phyloP scores from a whole-genome alignment of 345 rosid species.

The Euphorbia lathyris region DNA sequence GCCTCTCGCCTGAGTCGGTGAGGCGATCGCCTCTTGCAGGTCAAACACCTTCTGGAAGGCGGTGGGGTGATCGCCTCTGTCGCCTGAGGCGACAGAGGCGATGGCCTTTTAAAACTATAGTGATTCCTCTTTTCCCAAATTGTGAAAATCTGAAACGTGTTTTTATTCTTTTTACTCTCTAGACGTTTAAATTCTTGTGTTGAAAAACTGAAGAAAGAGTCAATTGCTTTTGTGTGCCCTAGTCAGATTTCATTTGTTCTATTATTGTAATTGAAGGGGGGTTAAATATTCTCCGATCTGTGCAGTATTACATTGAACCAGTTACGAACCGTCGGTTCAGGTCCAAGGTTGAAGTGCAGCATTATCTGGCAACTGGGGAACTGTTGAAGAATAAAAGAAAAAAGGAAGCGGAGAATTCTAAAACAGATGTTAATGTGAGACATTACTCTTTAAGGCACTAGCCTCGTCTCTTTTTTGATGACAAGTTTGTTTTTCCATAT shows the following conservation, averaged over 20 bases:
- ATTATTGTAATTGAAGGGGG: background rate
- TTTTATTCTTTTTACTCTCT: background rate
- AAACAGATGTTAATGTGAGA: constrained; percentile 37
- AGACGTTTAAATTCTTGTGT: background rate
- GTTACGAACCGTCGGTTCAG: constrained; percentile 35
- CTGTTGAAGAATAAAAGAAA: constrained; percentile 22
- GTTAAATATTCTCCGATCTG: constrained; percentile 1
- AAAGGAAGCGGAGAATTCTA: constrained; percentile 27
- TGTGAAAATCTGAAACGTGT: background rate
- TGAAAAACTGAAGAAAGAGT: background rate
- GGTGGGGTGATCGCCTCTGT: too few species aligned
- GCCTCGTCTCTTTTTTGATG: background rate
- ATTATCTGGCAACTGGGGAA: constrained; percentile 50
- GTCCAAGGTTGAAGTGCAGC: constrained; percentile 47
- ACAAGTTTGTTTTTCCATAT: background rate
- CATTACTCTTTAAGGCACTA: background rate
- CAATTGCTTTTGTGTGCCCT: background rate
- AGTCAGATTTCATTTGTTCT: background rate
- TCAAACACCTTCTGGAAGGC: too few species aligned
- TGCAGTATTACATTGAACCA: constrained; percentile 47
- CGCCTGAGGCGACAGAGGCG: too few species aligned
- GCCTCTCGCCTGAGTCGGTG: too few species aligned
- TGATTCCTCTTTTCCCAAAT: background rate
- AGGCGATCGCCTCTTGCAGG: too few species aligned
- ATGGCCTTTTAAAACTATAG: too few species aligned